Evolutionary conservation across 2,329 filamentous ascomycete species (phyloP), one percentile per base, ranked within the genome.

Genomic region (Teratosphaeria nubilosa): DNA sequence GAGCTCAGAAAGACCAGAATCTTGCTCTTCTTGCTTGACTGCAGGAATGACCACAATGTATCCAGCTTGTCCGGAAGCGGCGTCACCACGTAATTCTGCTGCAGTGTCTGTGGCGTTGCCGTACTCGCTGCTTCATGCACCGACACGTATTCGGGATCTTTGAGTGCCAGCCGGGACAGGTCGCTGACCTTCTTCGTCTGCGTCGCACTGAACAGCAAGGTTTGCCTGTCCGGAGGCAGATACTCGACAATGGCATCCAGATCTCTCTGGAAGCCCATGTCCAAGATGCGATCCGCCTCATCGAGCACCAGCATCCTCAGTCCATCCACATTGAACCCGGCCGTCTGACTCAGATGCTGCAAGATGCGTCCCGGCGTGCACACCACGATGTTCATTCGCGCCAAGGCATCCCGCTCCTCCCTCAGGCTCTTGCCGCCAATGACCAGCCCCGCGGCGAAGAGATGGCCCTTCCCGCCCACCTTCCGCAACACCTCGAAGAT

Each of bases 121-220:
- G 83, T 82, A 2, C 81, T 76, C 1, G 92, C 88, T 14, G 86
- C 80, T 70, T 96, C 90, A 72, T 99, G 92, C 0, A 96, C 94
- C 2, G 92, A 87, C 58, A 99, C 87, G 72, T 99, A 99, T 72
- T 97, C 91, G 14, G 94, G 92, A 56, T 97, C 89, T 65, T 87
- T 84, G 31, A 99, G 78, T 69, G 90, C 95, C 61, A 99, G 75
- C 53, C 94, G 83, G 0, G 92, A 92, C 57, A 99, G 79, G 72
- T 99, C 94, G 0, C 90, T 95, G 0, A 99, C 89, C 70, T 88
- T 90, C 69, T 91, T 95, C 64, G 91, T 97, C 74, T 99, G 94
- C 0, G 94, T 99, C 0, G 94, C 94, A 69, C 89, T 95, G 78
- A 97, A 99, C 10, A 99, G 83, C 70, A 99, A 80, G 0, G 94